phyloP scores from a whole-genome alignment of 495 filamentous ascomycete species.

The Neurospora terricola region DNA sequence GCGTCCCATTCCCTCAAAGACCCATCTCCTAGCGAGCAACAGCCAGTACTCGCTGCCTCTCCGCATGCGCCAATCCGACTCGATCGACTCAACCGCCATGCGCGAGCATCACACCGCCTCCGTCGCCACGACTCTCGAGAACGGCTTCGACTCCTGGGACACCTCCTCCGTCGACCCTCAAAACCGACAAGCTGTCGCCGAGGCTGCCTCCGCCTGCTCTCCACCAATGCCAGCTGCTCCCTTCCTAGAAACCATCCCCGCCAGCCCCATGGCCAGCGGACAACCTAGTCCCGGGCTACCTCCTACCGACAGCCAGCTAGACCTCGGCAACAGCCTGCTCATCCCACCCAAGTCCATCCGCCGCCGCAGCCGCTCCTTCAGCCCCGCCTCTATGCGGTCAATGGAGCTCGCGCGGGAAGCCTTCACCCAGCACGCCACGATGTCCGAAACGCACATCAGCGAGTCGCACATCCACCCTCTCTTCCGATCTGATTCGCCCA shows the following conservation, averaged over 20 bases:
- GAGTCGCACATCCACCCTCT: constrained; percentile 80
- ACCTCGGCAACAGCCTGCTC: not conserved
- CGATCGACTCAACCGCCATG: constrained; percentile 26
- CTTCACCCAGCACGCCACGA: constrained; percentile 25
- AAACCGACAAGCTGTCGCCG: constrained; percentile 43
- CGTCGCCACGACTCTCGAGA: constrained; percentile 20
- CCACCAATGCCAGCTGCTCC: constrained; percentile 14
- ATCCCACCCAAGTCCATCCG: constrained; percentile 31
- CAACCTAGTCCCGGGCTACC: constrained; percentile 35
- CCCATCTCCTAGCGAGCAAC: constrained; percentile 27
- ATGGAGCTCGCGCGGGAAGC: constrained; percentile 20
- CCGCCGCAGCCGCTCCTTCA: constrained; percentile 36
- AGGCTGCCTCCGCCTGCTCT: constrained; percentile 28
- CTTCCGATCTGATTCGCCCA: constrained; percentile 66
- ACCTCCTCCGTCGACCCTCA: constrained; percentile 51
- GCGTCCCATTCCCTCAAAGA: constrained; percentile 41
- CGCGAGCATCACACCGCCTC: constrained; percentile 15
- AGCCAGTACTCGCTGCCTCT: constrained; percentile 15
- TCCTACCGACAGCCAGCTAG: not conserved
- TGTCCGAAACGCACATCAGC: constrained; percentile 62
- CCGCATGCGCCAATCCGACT: constrained; percentile 22
- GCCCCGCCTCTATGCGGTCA: constrained; percentile 22
- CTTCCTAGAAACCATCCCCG: constrained; percentile 52
- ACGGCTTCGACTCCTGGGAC: constrained; percentile 63
- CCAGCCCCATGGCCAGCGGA: constrained; percentile 40